Percentiles rank a stretch among this genome's conserved stretches.
Evolutionary conservation across 805 yeast genomes (phyloP).

Genomic region (Wickerhamomyces xylosicus): DNA sequence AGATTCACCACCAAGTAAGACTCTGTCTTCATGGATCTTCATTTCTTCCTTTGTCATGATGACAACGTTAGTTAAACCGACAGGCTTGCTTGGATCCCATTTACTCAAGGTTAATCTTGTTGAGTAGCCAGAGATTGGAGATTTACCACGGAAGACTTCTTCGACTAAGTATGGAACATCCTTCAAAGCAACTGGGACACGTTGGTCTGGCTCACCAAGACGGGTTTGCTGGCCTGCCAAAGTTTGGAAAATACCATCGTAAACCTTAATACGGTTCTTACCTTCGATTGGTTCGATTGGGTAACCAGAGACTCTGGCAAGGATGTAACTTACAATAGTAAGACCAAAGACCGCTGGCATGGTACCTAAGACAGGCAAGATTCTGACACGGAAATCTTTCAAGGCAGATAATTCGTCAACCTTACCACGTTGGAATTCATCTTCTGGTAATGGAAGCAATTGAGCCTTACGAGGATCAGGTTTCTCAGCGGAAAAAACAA

Average conservation of each 20-base stretch:
- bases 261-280: slow-evolving; percentile 73
- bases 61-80: slow-evolving; percentile 70
- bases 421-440: slow-evolving; percentile 67
- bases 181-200: slow-evolving; percentile 59
- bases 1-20: slow-evolving; percentile 57
- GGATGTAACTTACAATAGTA: slow-evolving; percentile 73
- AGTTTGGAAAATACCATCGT: slow-evolving; percentile 74
- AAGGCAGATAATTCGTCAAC: slow-evolving; percentile 84
- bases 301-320: slow-evolving; percentile 76
- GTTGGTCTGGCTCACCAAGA: slow-evolving; percentile 59
- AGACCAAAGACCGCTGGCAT: slow-evolving; percentile 96
- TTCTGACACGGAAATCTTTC: slow-evolving; percentile 85
- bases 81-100: slow-evolving; percentile 68
- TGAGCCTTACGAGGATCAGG: slow-evolving; percentile 94
- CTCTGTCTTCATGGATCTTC: slow-evolving; percentile 62
- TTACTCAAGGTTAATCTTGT: slow-evolving; percentile 71
- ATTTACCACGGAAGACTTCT: slow-evolving; percentile 88
- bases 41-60: slow-evolving; percentile 87
- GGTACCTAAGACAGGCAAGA: slow-evolving; percentile 91
- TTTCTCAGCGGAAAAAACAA: slow-evolving; percentile 88
- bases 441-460: slow-evolving; percentile 75
- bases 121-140: slow-evolving; percentile 75
- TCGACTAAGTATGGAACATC: slow-evolving; percentile 82
- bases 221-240: slow-evolving; percentile 83
- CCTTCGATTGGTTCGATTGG: slow-evolving; percentile 89